Evolutionary conservation across 257 asterid species (phyloP).

Genomic region (Perilla frutescens): DNA sequence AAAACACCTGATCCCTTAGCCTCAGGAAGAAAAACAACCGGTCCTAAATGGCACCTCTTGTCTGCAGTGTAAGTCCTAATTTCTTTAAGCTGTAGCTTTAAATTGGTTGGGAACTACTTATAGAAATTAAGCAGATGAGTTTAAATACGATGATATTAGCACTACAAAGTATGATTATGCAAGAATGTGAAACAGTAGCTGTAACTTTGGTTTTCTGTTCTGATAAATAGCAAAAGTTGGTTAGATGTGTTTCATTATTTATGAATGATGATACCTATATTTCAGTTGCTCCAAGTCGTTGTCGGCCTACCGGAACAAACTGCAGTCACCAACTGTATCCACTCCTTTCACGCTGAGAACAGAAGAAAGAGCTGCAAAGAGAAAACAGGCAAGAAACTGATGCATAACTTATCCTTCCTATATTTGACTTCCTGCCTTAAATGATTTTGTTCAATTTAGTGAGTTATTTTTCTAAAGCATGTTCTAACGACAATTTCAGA

Average conservation of each 20-base stretch:
- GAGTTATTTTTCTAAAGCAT: background rate
- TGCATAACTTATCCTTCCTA: background rate
- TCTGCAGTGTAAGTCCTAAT: slow-evolving; percentile 72
- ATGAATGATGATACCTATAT: slow-evolving; percentile 22
- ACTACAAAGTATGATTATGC: background rate
- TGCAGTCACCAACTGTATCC: slow-evolving; percentile 64
- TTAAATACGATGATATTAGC: background rate
- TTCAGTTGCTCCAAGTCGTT: slow-evolving; percentile 71
- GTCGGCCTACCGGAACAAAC: slow-evolving; percentile 64
- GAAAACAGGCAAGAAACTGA: slow-evolving; percentile 73
- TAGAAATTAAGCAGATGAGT: background rate
- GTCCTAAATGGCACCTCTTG: slow-evolving; percentile 73
- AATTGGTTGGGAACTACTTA: background rate
- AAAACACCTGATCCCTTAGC: slow-evolving; percentile 57
- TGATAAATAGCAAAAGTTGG: background rate
- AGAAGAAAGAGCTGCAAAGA: slow-evolving; percentile 85
- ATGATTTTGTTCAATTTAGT: background rate
- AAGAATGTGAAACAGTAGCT: background rate
- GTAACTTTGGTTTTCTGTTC: background rate
- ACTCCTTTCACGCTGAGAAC: slow-evolving; percentile 77
- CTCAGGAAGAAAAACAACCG: slow-evolving; percentile 66
- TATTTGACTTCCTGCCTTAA: background rate
- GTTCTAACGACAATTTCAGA: slow-evolving; percentile 46
- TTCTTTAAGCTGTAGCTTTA: background rate
- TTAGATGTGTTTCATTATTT: slow-evolving; percentile 2